Evolutionary conservation across 1,139 yeast genomes (phyloP), one percentile per base, ranked within the genome.

Genomic region (Cylindricascospora bacillispora): DNA sequence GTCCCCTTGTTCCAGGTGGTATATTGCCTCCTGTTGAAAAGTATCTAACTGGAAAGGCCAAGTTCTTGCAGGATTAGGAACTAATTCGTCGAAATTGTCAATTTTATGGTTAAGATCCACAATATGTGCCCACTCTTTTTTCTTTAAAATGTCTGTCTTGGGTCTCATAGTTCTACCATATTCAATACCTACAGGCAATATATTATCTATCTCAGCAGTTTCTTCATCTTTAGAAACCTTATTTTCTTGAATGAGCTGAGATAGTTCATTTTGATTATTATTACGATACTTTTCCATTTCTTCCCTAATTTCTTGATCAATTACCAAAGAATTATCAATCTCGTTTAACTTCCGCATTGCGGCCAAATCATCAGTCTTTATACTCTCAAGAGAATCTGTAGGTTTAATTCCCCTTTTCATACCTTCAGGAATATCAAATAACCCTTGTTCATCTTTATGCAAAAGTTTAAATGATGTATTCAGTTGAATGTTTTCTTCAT

Each of bases 41-140:
- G 85, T 81, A 60, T 89, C 99, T 35, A 89, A 65, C 41, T 80
- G 86, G 47, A 89, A 89, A 0, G 98, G 97, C 78, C 89, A 92
- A 22, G 70, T 73, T 32, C 94, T 66, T 1, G 98, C 98, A 64
- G 86, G 86, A 37, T 81, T 75, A 1, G 98, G 98, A 6, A 89
- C 86, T 35, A 89, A 62, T 42, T 85, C 94, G 12, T 69, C 64
- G 47, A 89, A 92, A 52, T 92, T 85, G 22, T 78, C 81, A 36
- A 89, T 70, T 35, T 68, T 72, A 45, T 83, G 93, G 47, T 81
- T 74, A 30, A 89, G 61, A 47, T 89, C 95, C 13, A 89, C 95
- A 28, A 82, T 73, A 57, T 89, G 98, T 0, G 99, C 98, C 97
- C 97, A 89, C 34, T 76, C 72, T 37, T 69, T 72, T 36, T 70